phyloP scores from a whole-genome alignment of 225 moss, liverwort and hornwort species.

The Rhytidiadelphus loreus region DNA sequence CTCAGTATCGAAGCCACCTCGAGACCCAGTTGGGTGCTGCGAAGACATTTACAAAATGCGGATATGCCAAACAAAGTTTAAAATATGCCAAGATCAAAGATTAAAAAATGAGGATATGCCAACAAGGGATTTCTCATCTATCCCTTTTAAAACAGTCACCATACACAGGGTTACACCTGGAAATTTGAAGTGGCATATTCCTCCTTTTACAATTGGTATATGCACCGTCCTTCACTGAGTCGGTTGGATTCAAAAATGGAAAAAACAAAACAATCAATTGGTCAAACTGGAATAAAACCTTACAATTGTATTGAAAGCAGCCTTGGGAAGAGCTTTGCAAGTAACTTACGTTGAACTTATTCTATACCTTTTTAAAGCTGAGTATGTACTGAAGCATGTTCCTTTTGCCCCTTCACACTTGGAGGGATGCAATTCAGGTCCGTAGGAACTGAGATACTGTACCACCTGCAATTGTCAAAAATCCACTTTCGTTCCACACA shows the following conservation, averaged over 20 bases:
- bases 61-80: not conserved
- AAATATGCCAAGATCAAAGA: not conserved
- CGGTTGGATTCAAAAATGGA: not conserved
- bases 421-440: not conserved
- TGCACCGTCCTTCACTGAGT: not conserved
- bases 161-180: not conserved
- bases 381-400: constrained; percentile 5
- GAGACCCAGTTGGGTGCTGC: not conserved
- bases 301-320: not conserved
- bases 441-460: not conserved
- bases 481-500: not conserved
- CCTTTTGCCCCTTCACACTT: not conserved
- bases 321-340: not conserved
- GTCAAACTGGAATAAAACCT: not conserved
- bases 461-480: not conserved
- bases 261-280: not conserved
- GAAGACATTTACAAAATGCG: not conserved
- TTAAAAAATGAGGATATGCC: not conserved
- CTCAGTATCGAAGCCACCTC: not conserved
- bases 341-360: not conserved
- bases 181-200: not conserved
- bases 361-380: not conserved
- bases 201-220: not conserved
- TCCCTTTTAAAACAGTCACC: not conserved
- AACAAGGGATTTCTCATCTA: not conserved